These are phyloP conservation scores for Lagenaria siceraria DNA, from an alignment of 306 rosid species.

Conservation along the genomic window DNA sequence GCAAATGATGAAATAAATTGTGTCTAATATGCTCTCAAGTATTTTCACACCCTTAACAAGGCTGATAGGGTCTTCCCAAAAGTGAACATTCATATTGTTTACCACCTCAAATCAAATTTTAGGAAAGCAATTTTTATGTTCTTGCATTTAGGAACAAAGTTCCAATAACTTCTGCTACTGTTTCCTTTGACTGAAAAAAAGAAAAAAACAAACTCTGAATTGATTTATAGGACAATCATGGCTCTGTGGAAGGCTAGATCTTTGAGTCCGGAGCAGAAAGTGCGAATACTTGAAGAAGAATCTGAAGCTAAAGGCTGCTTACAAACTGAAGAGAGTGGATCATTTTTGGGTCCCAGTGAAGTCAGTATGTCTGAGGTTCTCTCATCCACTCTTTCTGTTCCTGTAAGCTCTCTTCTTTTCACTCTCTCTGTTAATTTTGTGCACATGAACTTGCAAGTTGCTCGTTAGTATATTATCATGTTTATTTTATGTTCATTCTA, in stretches of 20 bases:
- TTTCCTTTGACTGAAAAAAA: background rate
- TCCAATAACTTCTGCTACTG: background rate
- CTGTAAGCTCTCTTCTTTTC: slow-evolving; percentile 37
- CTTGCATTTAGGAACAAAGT: background rate
- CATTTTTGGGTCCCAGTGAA: slow-evolving; percentile 56
- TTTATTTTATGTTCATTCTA: background rate
- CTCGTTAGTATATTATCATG: background rate
- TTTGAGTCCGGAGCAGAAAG: slow-evolving; percentile 88
- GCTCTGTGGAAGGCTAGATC: slow-evolving; percentile 93
- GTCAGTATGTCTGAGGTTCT: slow-evolving; percentile 71
- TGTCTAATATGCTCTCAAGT: background rate
- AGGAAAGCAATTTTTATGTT: background rate
- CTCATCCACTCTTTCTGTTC: slow-evolving; percentile 39
- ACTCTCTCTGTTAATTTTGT: slow-evolving; percentile 12
- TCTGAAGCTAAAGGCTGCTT: slow-evolving; percentile 46
- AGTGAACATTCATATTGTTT: background rate
- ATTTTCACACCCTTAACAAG: background rate
- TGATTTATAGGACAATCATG: slow-evolving; percentile 69
- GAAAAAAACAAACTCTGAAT: background rate
- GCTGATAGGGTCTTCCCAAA: background rate
- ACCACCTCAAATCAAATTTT: background rate
- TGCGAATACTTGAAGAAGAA: slow-evolving; percentile 70
- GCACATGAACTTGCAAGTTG: background rate
- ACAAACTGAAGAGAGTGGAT: slow-evolving; percentile 56
- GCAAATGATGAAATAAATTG: background rate